These are phyloP conservation scores for Pezicula neosporulosa DNA, from an alignment of 2,329 filamentous ascomycete species.

Conservation along the genomic window DNA sequence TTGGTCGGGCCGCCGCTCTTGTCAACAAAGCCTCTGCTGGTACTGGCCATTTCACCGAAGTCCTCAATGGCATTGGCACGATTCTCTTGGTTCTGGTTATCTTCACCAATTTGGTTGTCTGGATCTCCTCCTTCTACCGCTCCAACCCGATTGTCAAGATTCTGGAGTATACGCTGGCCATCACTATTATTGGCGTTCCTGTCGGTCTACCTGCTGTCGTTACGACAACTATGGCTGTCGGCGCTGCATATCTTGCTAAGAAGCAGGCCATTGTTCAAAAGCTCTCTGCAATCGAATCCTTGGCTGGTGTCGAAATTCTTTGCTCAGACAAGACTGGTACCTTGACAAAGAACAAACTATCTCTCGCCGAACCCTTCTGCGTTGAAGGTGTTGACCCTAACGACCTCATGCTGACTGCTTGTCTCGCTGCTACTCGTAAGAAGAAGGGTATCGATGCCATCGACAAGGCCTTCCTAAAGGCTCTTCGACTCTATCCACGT, in stretches of 20 bases:
- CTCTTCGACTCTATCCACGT: slow-evolving; percentile 75
- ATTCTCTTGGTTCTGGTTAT: slow-evolving; percentile 78
- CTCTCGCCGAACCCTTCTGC: slow-evolving; percentile 79
- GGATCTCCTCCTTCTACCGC: slow-evolving; percentile 85
- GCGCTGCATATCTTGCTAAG: slow-evolving; percentile 86
- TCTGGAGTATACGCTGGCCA: slow-evolving; percentile 80
- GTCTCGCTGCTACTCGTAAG: slow-evolving; percentile 85
- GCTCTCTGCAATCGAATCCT: slow-evolving; percentile 85
- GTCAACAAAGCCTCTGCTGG: slow-evolving; percentile 73
- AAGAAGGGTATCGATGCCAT: slow-evolving; percentile 95
- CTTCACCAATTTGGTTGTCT: slow-evolving; percentile 76
- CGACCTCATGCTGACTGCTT: slow-evolving; percentile 90
- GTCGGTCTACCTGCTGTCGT: slow-evolving; percentile 92
- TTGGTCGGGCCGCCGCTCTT: slow-evolving; percentile 82
- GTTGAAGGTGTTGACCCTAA: slow-evolving; percentile 79
- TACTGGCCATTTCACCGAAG: slow-evolving; percentile 85
- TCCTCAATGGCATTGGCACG: slow-evolving; percentile 82
- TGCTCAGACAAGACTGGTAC: slow-evolving; percentile 95
- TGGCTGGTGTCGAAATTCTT: slow-evolving; percentile 89
- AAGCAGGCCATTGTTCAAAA: slow-evolving; percentile 94
- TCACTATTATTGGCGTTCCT: slow-evolving; percentile 88
- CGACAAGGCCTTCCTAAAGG: slow-evolving; percentile 91
- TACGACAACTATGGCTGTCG: slow-evolving; percentile 92
- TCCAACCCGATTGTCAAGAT: slow-evolving; percentile 77
- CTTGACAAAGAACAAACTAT: slow-evolving; percentile 91